A percentile compares a stretch with the other conserved stretches of the same genome.
Conservation (phyloP, 352 stramenopile genomes). For the Phytophthora pseudosyringae region DNA sequence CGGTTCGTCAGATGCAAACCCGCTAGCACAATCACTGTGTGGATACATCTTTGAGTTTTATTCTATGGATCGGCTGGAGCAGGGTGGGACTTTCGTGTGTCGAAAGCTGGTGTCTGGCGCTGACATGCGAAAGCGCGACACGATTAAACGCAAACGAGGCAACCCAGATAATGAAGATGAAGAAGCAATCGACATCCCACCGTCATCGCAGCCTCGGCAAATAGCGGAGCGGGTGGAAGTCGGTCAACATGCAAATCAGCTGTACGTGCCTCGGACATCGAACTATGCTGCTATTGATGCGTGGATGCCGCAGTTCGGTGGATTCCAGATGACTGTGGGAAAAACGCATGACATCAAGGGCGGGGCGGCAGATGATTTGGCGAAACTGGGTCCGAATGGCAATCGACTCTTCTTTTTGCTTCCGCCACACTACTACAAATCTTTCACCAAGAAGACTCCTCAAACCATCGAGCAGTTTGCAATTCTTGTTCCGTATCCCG, state of each 20-base stretch:
- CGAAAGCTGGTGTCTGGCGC: constrained; percentile 24
- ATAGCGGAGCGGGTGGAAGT: constrained; percentile 32
- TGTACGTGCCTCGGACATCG: constrained; percentile 36
- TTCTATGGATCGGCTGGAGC: constrained; percentile 36
- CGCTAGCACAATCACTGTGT: constrained; percentile 34
- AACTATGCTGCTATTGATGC: constrained; percentile 38
- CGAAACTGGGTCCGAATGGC: constrained; percentile 35
- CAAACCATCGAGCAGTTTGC: constrained; percentile 38
- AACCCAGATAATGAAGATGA: constrained; percentile 9
- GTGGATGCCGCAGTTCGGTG: constrained; percentile 38
- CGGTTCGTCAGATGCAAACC: no score
- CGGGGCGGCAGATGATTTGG: constrained; percentile 32
- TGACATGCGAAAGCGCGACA: constrained; percentile 19
- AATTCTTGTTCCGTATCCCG: constrained; percentile 40
- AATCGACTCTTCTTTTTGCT: constrained; percentile 45
- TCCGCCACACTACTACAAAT: constrained; percentile 42
- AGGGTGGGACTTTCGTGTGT: constrained; percentile 28
- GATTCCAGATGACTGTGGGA: constrained; percentile 39
- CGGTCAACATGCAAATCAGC: constrained; percentile 24
- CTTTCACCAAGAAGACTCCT: constrained; percentile 40
- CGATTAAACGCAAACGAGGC: constrained; percentile 26
- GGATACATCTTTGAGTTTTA: constrained; percentile 45
- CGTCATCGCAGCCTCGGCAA: constrained; percentile 16
- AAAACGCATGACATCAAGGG: constrained; percentile 34
- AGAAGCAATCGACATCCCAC: constrained; percentile 25